These are phyloP conservation scores for Vitis hybrid DNA, from an alignment of 177 flowering plant species.

Conservation along the genomic window DNA sequence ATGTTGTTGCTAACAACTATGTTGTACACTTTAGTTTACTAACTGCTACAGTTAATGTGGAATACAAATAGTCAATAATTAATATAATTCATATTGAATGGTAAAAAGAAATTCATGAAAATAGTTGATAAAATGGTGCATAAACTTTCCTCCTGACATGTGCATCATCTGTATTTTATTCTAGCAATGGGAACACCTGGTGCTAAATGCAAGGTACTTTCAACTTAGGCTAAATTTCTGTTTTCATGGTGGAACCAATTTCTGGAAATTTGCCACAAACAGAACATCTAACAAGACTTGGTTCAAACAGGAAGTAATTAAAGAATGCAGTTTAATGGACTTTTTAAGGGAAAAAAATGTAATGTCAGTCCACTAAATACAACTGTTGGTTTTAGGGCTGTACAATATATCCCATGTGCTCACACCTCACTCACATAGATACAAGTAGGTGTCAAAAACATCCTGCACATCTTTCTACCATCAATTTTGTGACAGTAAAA, in stretches of 20 bases:
- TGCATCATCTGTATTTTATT: neutral
- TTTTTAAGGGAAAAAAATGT: too few species aligned
- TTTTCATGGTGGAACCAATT: conserved; percentile 7
- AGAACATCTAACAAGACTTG: neutral
- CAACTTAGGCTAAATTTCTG: conserved; percentile 12
- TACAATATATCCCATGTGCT: too few species aligned
- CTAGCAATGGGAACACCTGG: neutral
- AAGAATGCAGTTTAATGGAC: too few species aligned
- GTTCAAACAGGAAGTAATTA: too few species aligned
- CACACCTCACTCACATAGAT: too few species aligned
- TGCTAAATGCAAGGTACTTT: neutral
- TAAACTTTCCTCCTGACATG: neutral
- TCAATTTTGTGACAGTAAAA: too few species aligned
- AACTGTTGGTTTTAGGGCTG: too few species aligned
- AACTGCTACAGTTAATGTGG: conserved; percentile 9
- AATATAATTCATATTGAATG: neutral
- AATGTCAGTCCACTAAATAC: too few species aligned
- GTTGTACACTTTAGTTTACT: conserved; percentile 21
- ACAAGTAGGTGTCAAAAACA: too few species aligned
- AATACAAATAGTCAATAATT: neutral
- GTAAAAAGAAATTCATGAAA: conserved; percentile 1
- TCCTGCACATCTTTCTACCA: too few species aligned
- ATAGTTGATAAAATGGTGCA: conserved; percentile 5
- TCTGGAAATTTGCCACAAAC: neutral
- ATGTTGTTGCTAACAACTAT: conserved; percentile 37